A percentile compares a stretch with the other conserved stretches of the same genome.
These are phyloP conservation scores for Nepenthes mirabilis DNA, from an alignment of 148 eudicot genomes.

Conservation along the genomic window DNA sequence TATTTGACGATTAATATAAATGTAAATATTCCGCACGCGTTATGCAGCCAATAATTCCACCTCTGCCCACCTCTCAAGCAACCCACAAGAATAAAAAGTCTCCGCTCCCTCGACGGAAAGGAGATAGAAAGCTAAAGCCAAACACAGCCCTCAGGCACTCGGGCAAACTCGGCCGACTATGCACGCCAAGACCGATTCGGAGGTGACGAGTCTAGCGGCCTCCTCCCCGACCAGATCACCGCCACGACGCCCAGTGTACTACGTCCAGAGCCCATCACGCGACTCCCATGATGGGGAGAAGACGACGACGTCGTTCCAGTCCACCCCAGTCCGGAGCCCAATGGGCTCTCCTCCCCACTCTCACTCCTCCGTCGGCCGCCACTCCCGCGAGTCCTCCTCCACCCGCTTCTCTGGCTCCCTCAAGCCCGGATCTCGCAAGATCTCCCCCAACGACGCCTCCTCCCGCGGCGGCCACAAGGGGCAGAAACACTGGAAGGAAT, in stretches of 20 bases:
- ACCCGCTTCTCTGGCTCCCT: constrained; percentile 72
- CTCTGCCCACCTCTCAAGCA: too few relatives aligned
- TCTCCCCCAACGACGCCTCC: constrained; percentile 35
- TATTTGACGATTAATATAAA: too few relatives aligned
- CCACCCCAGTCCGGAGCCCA: constrained; percentile 65
- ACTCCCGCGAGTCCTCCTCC: constrained; percentile 73
- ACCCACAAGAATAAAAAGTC: too few relatives aligned
- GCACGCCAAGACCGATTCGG: constrained; percentile 84
- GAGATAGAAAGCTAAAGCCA: too few relatives aligned
- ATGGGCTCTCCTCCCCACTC: constrained; percentile 70
- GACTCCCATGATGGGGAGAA: constrained; percentile 85
- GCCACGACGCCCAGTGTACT: constrained; percentile 51
- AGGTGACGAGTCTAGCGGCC: constrained; percentile 64
- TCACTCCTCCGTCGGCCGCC: constrained; percentile 67
- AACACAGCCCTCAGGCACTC: too few relatives aligned
- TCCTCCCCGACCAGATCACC: constrained; percentile 63
- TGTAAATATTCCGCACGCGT: too few relatives aligned
- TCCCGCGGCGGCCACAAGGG: constrained; percentile 17
- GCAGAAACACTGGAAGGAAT: constrained; percentile 26
- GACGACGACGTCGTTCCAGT: constrained; percentile 63
- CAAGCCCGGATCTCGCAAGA: constrained; percentile 59
- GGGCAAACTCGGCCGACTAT: constrained; percentile 1
- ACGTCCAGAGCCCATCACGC: constrained; percentile 76
- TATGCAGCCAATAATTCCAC: too few relatives aligned
- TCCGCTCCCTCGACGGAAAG: too few relatives aligned